Conservation (phyloP, 805 yeast genomes). For the Priceomyces carsonii region DNA sequence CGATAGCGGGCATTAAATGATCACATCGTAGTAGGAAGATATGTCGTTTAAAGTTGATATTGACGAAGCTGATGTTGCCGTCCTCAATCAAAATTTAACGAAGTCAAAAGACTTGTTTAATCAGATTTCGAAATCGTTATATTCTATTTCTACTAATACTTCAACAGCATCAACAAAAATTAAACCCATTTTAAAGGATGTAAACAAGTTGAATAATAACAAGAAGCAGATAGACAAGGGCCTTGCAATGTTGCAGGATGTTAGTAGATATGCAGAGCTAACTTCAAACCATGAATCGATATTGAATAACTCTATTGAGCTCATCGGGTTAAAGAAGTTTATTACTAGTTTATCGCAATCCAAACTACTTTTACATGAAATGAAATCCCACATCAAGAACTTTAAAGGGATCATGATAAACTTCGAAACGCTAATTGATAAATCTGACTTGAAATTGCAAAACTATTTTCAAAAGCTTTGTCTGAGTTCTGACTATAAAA, state of each 20-base stretch:
- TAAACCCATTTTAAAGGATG: conserved; percentile 68
- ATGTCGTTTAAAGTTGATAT: conserved; percentile 44
- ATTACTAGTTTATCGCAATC: conserved; percentile 36
- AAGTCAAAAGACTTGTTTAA: conserved; percentile 57
- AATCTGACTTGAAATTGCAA: conserved; percentile 57
- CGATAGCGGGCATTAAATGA: too few species aligned
- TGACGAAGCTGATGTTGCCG: conserved; percentile 83
- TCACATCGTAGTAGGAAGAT: too few species aligned
- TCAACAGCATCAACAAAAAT: conserved; percentile 60
- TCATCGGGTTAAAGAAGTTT: conserved; percentile 40
- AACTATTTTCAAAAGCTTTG: conserved; percentile 45
- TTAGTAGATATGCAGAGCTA: conserved; percentile 47
- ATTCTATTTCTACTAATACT: conserved; percentile 53
- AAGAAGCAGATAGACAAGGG: conserved; percentile 61
- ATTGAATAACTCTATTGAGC: conserved; percentile 33
- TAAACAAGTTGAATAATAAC: conserved; percentile 54
- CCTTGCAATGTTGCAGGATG: conserved; percentile 52
- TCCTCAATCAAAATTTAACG: conserved; percentile 70
- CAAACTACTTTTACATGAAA: conserved; percentile 46
- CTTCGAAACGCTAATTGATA: conserved; percentile 54
- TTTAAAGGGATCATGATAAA: conserved; percentile 70
- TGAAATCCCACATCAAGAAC: conserved; percentile 44
- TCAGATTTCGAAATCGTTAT: conserved; percentile 56
- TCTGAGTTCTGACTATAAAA: conserved; percentile 36
- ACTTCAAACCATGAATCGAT: conserved; percentile 43